Base-by-base conservation (phyloP, 2,329 filamentous ascomycete species). In the Thelonectria olida region DNA sequence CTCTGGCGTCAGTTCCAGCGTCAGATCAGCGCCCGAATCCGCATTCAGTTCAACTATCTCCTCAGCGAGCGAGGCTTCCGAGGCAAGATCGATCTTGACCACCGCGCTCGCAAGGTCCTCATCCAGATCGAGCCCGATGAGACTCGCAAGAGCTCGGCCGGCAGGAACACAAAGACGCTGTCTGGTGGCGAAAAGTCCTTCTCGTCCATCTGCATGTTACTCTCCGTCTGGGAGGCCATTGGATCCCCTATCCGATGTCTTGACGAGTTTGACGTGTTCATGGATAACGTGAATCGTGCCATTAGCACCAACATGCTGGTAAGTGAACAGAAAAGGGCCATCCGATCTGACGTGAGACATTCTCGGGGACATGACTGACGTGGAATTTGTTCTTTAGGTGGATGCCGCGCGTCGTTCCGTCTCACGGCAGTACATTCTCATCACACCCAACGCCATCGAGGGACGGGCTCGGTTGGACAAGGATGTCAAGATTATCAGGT, bases 251-350 rank as follows among this genome's bases (percentile, higher is more conserved):
- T 99, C 62, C 88, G 96, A 55, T 99, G 96, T 73, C 83, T 99
- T 54, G 96, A 99, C 78, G 96, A 99, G 78, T 99, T 98, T 74
- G 96, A 99, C 75, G 96, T 99, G 28, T 99, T 97, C 82, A 99
- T 99, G 96, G 96, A 99, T 78, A 93, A 91, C 68, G 92, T 98
- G 61, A 99, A 99, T 77, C 89, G 96, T 62, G 92, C 92, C 57
- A 92, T 96, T 69, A 96, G 92, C 74, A 97, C 97, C 70, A 91
- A 92, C 65, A 93, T 99, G 90, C 91, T 99, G 77, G 91, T 93
- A 80, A 81, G 89, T 84, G 42, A 2, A 28, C 15, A 17, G 2
- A n/a, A 41, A 41, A 19, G 7, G n/a, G 3, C 28, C 17, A n/a
- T 25, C 41, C 31, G 9, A 34, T n/a, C 60, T 61, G 36, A 57